Evolutionary conservation across 495 filamentous ascomycete genomes (phyloP), one percentile per base, ranked within the genome.

Genomic region (Xylaria curta): DNA sequence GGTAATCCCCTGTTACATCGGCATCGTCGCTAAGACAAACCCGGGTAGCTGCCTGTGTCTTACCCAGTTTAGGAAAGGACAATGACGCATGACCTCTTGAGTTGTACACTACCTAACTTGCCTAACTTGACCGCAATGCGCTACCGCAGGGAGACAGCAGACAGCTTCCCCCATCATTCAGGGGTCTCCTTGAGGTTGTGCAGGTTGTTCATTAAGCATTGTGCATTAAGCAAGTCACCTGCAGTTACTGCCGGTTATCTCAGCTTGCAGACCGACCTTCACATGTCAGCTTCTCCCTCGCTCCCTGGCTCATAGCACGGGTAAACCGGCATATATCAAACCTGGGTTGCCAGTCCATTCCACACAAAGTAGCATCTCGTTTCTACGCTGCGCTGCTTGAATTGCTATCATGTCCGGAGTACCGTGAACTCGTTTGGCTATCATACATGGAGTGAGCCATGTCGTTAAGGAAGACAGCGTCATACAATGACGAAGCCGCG

Each of bases 381-480:
- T 19, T 15, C 3, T 40, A 40, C 1, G n/a, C n/a, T n/a, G n/a
- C 24, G 24, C 51, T 5, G 59, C 44, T 44, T 59, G 26, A 19
- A 33, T 47, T 60, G 26, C 28, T 42, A 38, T 56, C 60, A 78
- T 78, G 76, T 40, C 28, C 65, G 56, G 40, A 60, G 69, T 72
- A 76, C 36, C 21, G 76, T 78, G 73, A 77, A 74, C 70, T 47
- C 10, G 42, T 54, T 36, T 54, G 46, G 46, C 46, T 24, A 38
- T 56, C 68, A 28, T 70, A 46, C 68, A 54, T 47, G 61, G 69
- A 67, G 66, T 63, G 60, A 79, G 72, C 74, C 54, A 78, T 79
- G 77, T 75, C 77, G 75, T 75, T 72, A 73, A 73, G 76, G 74
- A 75, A 74, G 73, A 68, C 61, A 70, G 66, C 75, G 70, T 66